Evolutionary conservation across 1,139 yeast genomes (phyloP), one percentile per base, ranked within the genome.

Genomic region (Candida sanyaensis): DNA sequence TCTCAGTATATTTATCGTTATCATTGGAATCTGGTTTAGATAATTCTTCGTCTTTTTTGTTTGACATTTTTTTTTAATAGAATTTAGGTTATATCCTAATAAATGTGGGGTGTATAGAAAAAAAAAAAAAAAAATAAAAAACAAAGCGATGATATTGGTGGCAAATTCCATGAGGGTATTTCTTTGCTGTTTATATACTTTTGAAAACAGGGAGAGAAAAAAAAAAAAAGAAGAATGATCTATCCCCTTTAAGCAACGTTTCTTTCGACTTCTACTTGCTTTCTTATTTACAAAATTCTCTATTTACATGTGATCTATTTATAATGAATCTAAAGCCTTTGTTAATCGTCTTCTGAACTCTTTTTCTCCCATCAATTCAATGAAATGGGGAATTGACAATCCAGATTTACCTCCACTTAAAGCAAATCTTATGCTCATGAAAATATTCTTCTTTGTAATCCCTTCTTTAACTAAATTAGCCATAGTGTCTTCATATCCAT

Each of bases 361-460:
- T 9, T 71, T 65, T 1, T 60, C 49, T 0, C 95, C 93, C 11
- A 90, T 58, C 5, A 87, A 60, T 0, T 76, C 77, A 23, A 86
- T 62, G 39, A 88, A 68, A 6, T 75, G 68, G 0, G 91, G 88
- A 6, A 91, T 70, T 11, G 85, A 81, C 23, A 86, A 71, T 0
- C 97, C 97, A 0, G 96, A 76, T 5, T 71, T 69, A 3, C 85
- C 81, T 0, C 91, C 96, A 7, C 91, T 76, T n/a, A 90, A 62
- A 0, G 93, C 93, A 55, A 73, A 83, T 48, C 97, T 73, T 9
- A 89, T 62, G 0, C 84, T 65, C 56, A 81, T 84, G 59, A 81
- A 88, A 0, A 88, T 66, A 12, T 73, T 69, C 51, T 77, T 81
- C 57, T 79, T 81, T 21, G 71, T 57, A 2, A 57, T 48, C 12